phyloP scores from a whole-genome alignment of 805 yeast species.

The Nakazawaea holstii region DNA sequence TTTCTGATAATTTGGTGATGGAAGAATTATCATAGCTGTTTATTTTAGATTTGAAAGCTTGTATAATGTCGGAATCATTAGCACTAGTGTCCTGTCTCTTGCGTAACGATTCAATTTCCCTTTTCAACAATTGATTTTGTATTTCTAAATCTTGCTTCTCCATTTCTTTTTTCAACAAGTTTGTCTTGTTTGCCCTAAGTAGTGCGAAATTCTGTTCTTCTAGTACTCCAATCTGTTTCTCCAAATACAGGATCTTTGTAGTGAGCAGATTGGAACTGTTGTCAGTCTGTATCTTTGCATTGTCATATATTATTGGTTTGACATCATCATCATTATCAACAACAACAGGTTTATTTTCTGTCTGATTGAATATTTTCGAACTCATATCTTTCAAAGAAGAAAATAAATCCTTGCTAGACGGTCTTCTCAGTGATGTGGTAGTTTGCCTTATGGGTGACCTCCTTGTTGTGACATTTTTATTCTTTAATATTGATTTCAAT shows the following conservation, averaged over 20 bases:
- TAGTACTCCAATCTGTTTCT: background rate
- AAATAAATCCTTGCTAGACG: background rate
- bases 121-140: constrained; percentile 2
- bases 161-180: constrained; percentile 7
- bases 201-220: constrained; percentile 6
- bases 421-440: background rate
- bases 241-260: background rate
- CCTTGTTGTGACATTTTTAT: background rate
- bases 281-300: background rate
- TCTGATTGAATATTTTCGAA: background rate
- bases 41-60: background rate
- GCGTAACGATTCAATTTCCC: constrained; percentile 4
- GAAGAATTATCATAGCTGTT: background rate
- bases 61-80: background rate
- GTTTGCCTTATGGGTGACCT: no score
- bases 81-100: background rate
- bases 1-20: background rate
- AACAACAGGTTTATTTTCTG: background rate
- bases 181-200: constrained; percentile 1
- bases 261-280: background rate
- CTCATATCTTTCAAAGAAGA: constrained; percentile 3
- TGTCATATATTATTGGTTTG: no score
- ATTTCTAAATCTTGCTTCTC: constrained; percentile 11
- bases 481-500: constrained; percentile 10
- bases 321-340: no score